Conservation (phyloP, 768 basidiomycete genomes). For the Hebeloma cylindrosporum region DNA sequence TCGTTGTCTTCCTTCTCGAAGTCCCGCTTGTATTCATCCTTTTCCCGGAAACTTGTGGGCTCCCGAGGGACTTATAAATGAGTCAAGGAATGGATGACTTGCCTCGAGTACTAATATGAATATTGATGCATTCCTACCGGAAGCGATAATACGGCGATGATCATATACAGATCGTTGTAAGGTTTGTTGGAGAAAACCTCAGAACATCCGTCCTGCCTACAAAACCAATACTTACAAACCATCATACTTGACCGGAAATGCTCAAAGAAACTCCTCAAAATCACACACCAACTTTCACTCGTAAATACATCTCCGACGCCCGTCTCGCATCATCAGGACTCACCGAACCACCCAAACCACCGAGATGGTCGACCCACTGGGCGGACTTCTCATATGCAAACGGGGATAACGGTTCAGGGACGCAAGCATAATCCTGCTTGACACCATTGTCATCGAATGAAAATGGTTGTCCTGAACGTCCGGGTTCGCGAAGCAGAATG, state of each 20-base stretch:
- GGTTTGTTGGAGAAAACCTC: no score
- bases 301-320: slow-evolving; percentile 16
- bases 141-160: background rate
- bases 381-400: slow-evolving; percentile 21
- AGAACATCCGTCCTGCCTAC: no score
- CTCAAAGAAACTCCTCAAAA: background rate
- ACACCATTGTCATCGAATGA: slow-evolving; percentile 55
- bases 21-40: slow-evolving; percentile 58
- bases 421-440: slow-evolving; percentile 29
- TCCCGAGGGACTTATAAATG: no score
- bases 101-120: no score
- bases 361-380: slow-evolving; percentile 5
- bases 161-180: background rate
- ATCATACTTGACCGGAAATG: no score
- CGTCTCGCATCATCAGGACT: slow-evolving; percentile 9
- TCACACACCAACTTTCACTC: slow-evolving; percentile 13
- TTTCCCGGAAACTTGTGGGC: slow-evolving; percentile 58
- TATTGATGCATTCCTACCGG: slow-evolving; percentile 6
- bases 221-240: no score
- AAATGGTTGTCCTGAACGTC: slow-evolving; percentile 37
- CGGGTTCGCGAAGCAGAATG: slow-evolving; percentile 44
- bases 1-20: slow-evolving; percentile 53
- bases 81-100: no score
- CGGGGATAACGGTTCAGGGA: slow-evolving; percentile 23
- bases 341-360: slow-evolving; percentile 1